These are phyloP conservation scores for Arxiozyma heterogenica DNA, from an alignment of 1,139 yeast genomes.

Conservation along the genomic window DNA sequence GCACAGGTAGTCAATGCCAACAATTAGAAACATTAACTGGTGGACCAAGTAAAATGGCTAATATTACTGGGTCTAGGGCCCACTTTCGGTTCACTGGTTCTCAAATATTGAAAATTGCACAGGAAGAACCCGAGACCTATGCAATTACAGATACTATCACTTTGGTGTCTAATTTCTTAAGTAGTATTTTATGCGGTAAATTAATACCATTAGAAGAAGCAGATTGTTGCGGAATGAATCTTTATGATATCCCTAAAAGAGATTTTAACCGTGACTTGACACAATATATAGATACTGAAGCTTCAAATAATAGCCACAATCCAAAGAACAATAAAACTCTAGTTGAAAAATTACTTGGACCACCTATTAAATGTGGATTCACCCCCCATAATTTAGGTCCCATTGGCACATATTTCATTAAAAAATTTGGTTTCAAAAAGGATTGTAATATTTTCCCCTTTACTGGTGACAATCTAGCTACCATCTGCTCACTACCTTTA, in stretches of 20 bases:
- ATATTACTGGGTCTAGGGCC: slow-evolving; percentile 74
- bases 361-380: slow-evolving; percentile 20
- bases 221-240: slow-evolving; percentile 88
- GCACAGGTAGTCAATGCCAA: slow-evolving; percentile 61
- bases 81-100: slow-evolving; percentile 88
- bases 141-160: slow-evolving; percentile 52
- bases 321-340: background rate
- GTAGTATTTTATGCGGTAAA: slow-evolving; percentile 59
- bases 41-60: slow-evolving; percentile 56
- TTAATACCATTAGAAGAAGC: slow-evolving; percentile 64
- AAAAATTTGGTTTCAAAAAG: slow-evolving; percentile 51
- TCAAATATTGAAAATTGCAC: slow-evolving; percentile 69
- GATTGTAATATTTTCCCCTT: slow-evolving; percentile 56
- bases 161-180: slow-evolving; percentile 69
- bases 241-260: slow-evolving; percentile 55
- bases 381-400: slow-evolving; percentile 35
- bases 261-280: slow-evolving; percentile 48
- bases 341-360: slow-evolving; percentile 18
- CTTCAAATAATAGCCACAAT: background rate
- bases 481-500: slow-evolving; percentile 74
- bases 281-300: slow-evolving; percentile 31
- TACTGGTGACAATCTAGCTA: slow-evolving; percentile 89
- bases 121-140: slow-evolving; percentile 46
- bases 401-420: slow-evolving; percentile 50
- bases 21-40: slow-evolving; percentile 48